Conservation (phyloP, 2,329 filamentous ascomycete species). For the Stromatinia cepivora region DNA sequence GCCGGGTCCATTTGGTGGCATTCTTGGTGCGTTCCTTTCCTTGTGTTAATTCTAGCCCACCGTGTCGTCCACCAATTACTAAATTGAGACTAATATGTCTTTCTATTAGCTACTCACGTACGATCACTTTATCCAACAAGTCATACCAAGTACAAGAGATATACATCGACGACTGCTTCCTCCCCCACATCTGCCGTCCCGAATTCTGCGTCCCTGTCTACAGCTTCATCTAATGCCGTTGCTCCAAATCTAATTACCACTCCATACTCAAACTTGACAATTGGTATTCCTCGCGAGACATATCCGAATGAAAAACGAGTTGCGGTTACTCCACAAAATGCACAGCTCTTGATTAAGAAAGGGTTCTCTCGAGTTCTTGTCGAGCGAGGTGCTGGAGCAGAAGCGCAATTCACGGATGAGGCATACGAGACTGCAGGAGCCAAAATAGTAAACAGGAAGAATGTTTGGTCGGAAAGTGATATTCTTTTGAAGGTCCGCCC, state of each 20-base stretch:
- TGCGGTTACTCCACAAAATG: constrained; percentile 81
- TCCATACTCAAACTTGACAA: constrained; percentile 70
- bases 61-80: neutral
- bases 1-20: constrained; percentile 1
- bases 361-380: constrained; percentile 76
- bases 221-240: constrained; percentile 16
- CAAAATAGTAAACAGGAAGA: constrained; percentile 66
- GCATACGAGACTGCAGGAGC: constrained; percentile 79
- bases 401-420: constrained; percentile 74
- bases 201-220: constrained; percentile 7
- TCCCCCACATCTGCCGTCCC: neutral
- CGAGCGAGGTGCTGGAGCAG: constrained; percentile 75
- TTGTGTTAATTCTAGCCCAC: neutral
- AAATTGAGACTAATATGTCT: constrained; percentile 4
- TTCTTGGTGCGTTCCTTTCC: constrained; percentile 20
- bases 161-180: constrained; percentile 7
- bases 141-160: constrained; percentile 15
- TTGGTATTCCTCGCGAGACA: constrained; percentile 80
- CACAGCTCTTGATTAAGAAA: constrained; percentile 79
- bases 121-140: constrained; percentile 7
- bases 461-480: constrained; percentile 73
- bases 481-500: constrained; percentile 83
- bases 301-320: constrained; percentile 78
- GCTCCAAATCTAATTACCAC: constrained; percentile 25
- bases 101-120: constrained; percentile 7